These are phyloP conservation scores for Cinnamomum micranthum DNA, from an alignment of 164 flowering plant genomes.

Conservation along the genomic window DNA sequence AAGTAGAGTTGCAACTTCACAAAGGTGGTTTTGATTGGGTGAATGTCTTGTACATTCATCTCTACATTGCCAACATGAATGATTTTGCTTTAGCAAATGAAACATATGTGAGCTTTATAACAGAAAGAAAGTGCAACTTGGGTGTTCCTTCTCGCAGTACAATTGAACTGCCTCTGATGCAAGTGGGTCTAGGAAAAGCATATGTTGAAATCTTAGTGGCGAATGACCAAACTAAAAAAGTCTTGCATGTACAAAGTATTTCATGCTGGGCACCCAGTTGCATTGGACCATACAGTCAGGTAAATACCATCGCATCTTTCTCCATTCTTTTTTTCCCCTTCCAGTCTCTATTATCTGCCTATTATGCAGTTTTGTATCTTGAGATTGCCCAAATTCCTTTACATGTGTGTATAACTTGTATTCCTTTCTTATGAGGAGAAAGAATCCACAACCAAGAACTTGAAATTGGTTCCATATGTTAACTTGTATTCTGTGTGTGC, in stretches of 20 bases:
- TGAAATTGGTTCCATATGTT: neutral
- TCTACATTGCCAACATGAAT: constrained; percentile 80
- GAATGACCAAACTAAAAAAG: constrained; percentile 59
- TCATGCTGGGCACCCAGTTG: constrained; percentile 99
- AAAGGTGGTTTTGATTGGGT: constrained; percentile 64
- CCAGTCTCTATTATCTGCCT: neutral
- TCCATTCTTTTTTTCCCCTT: neutral
- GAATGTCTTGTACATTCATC: constrained; percentile 81
- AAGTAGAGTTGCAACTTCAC: constrained; percentile 47
- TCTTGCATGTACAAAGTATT: constrained; percentile 94
- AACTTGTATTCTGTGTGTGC: no score
- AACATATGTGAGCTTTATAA: constrained; percentile 74
- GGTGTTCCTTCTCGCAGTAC: constrained; percentile 99
- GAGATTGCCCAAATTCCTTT: neutral
- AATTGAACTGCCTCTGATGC: constrained; percentile 67
- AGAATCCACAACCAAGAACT: neutral
- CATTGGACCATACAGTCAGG: constrained; percentile 99
- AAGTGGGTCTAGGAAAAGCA: constrained; percentile 64
- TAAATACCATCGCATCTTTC: constrained; percentile 6
- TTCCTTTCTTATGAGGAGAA: neutral
- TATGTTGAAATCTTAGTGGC: constrained; percentile 79
- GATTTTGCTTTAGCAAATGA: constrained; percentile 81
- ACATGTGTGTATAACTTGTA: neutral
- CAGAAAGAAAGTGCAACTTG: constrained; percentile 73
- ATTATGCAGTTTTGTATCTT: neutral